Conservation (phyloP, 345 rosid species). For the Eucalyptus victrix region DNA sequence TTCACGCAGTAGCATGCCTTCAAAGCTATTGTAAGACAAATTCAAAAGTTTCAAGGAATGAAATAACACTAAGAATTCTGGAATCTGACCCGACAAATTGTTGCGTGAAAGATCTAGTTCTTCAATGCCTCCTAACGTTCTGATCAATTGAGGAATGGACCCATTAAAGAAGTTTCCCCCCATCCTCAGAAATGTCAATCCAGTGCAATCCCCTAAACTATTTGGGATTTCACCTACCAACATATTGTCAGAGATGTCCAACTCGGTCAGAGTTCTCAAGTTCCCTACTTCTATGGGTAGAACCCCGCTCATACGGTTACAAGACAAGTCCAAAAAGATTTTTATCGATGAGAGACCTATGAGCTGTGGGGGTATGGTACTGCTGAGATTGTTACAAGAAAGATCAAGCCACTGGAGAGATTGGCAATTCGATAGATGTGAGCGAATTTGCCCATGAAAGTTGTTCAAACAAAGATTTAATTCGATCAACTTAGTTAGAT, state of each 20-base stretch:
- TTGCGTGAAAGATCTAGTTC: not conserved
- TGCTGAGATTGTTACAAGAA: not conserved
- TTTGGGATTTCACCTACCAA: not conserved
- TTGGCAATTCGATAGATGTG: not conserved
- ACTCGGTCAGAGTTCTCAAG: not conserved
- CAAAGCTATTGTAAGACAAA: not conserved
- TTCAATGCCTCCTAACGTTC: not conserved
- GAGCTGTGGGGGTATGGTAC: not conserved
- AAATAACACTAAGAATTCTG: not conserved
- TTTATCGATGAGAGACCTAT: not conserved
- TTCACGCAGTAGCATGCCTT: not conserved
- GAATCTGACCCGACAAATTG: not conserved
- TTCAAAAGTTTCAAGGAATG: not conserved
- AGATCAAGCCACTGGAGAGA: not conserved
- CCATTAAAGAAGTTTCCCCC: not conserved
- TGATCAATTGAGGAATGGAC: not conserved
- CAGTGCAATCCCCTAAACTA: not conserved
- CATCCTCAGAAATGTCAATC: not conserved
- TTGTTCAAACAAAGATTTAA: not conserved
- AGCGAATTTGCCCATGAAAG: not conserved
- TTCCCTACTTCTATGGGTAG: not conserved
- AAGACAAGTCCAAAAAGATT: rapidly evolving
- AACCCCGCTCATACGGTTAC: not conserved
- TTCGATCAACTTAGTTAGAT: not conserved
- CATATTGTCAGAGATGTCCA: not conserved